phyloP scores from a whole-genome alignment of 495 filamentous ascomycete species.

The Aspergillus haitiensis region DNA sequence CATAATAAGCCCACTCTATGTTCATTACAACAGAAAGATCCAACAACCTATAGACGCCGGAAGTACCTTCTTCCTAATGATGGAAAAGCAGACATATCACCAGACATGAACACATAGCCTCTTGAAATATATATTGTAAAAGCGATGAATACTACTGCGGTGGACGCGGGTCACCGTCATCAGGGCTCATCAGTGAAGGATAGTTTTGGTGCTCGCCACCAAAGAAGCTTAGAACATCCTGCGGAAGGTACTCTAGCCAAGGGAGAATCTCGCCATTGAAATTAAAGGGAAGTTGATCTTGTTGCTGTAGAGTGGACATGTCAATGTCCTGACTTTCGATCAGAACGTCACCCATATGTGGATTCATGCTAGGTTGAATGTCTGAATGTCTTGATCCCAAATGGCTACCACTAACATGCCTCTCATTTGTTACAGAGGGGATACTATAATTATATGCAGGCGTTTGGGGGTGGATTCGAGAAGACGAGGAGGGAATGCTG shows the following conservation, averaged over 20 bases:
- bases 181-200: constrained; percentile 37
- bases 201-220: constrained; percentile 42
- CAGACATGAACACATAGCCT: constrained; percentile 22
- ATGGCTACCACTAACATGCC: constrained; percentile 38
- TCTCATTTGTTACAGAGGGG: constrained; percentile 35
- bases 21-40: constrained; percentile 13
- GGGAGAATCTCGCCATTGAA: constrained; percentile 60
- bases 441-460: constrained; percentile 30
- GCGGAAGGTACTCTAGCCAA: constrained; percentile 69
- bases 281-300: constrained; percentile 43
- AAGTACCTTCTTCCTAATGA: constrained; percentile 11
- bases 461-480: constrained; percentile 24
- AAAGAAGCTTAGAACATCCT: constrained; percentile 60
- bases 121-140: constrained; percentile 25
- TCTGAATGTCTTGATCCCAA: constrained; percentile 36
- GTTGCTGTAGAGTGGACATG: constrained; percentile 51
- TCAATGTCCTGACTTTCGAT: constrained; percentile 73
- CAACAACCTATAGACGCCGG: constrained; percentile 19
- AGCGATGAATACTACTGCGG: constrained; percentile 24
- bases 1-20: constrained; percentile 10
- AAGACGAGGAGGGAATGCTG: constrained; percentile 40
- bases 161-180: constrained; percentile 30
- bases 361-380: constrained; percentile 39
- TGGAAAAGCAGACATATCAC: constrained; percentile 20
- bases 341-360: constrained; percentile 55